Percentiles rank a stretch among this genome's conserved stretches.
Conservation (phyloP, 768 basidiomycete species). For the Pulveroboletus sp. region DNA sequence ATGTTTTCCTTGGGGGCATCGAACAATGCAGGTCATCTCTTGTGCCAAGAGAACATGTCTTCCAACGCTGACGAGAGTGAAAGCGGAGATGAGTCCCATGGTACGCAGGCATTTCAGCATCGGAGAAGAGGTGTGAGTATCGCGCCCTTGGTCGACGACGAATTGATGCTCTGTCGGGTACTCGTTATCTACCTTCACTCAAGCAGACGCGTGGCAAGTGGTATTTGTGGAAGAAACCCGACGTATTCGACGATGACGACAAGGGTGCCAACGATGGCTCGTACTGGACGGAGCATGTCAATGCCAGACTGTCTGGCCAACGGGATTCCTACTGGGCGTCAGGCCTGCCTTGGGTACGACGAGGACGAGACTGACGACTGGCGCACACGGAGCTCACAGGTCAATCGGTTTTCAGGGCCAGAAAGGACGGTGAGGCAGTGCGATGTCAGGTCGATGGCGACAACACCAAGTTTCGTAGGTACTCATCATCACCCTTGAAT, state of each 20-base stretch:
- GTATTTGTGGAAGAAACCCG: not conserved
- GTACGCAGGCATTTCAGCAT: not conserved
- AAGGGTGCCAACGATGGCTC: not conserved
- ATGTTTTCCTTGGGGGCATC: not conserved
- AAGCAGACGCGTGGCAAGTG: not conserved
- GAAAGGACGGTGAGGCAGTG: not conserved
- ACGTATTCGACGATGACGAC: constrained; percentile 1
- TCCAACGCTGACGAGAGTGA: not conserved
- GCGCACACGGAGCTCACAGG: constrained; percentile 6
- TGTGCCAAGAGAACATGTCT: not conserved
- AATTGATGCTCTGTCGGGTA: not conserved
- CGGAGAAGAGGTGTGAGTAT: not conserved
- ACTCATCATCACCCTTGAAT: constrained; percentile 1
- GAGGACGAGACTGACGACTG: constrained; percentile 5
- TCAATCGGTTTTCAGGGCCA: not conserved
- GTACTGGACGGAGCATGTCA: constrained; percentile 10
- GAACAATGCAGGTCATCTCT: not conserved
- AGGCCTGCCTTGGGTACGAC: not conserved
- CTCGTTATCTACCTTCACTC: not conserved
- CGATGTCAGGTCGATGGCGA: not conserved
- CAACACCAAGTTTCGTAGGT: not conserved
- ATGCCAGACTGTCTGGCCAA: not conserved
- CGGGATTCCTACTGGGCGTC: not conserved
- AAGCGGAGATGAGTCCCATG: not conserved
- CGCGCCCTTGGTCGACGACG: not conserved